Conservation (phyloP, 257 asterid genomes). For the Solanum corneliomulleri region DNA sequence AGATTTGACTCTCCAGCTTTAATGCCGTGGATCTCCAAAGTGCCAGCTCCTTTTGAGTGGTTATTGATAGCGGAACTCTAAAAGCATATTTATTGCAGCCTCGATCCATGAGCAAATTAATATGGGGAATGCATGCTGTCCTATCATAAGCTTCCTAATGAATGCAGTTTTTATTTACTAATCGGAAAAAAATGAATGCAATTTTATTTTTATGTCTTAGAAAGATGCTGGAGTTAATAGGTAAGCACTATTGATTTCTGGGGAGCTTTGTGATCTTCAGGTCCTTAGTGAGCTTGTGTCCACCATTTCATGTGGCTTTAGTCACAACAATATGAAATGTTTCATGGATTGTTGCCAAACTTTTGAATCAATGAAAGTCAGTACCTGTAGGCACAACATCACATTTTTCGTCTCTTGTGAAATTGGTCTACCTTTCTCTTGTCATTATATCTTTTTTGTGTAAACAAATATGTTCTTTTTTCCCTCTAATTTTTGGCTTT, state of each 20-base stretch:
- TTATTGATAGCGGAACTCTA: background rate
- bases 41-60: background rate
- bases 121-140: background rate
- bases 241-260: background rate
- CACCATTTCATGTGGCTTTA: background rate
- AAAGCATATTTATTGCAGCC: background rate
- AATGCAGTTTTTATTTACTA: background rate
- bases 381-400: background rate
- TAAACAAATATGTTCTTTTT: background rate
- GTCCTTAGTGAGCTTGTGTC: background rate
- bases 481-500: background rate
- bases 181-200: background rate
- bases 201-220: background rate
- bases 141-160: background rate
- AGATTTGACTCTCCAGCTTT: background rate
- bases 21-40: background rate
- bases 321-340: background rate
- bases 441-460: background rate
- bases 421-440: background rate
- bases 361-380: background rate
- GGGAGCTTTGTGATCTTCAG: background rate
- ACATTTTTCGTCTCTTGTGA: background rate
- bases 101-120: background rate
- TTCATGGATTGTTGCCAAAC: background rate
- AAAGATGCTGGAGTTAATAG: background rate